Conservation (phyloP, 2,329 filamentous ascomycete species). For the Colletotrichum scovillei region DNA sequence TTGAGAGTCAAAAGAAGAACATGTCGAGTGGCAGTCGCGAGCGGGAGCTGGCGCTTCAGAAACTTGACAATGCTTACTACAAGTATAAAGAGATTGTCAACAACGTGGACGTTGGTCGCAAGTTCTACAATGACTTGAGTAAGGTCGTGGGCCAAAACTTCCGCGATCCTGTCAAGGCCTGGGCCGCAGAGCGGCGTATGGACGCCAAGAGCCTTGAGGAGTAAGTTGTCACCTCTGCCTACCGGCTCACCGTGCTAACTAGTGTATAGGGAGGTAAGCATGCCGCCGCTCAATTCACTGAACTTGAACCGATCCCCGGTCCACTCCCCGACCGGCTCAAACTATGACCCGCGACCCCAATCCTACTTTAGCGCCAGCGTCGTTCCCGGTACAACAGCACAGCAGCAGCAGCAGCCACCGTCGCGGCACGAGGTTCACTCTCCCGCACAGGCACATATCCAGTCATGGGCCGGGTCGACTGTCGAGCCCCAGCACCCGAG, state of each 20-base stretch:
- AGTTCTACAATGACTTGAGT: constrained; percentile 96
- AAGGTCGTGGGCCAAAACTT: constrained; percentile 85
- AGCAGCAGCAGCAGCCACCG: constrained; percentile 18
- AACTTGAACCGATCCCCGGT: constrained; percentile 47
- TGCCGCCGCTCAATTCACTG: constrained; percentile 62
- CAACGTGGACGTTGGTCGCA: constrained; percentile 90
- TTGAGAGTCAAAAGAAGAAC: constrained; percentile 76
- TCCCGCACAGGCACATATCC: constrained; percentile 62
- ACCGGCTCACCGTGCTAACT: constrained; percentile 13
- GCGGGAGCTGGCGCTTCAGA: constrained; percentile 87
- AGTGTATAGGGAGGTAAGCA: constrained; percentile 58
- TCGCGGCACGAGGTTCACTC: constrained; percentile 42
- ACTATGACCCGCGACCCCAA: constrained; percentile 34
- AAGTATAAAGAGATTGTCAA: constrained; percentile 97
- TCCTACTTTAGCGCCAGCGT: constrained; percentile 36
- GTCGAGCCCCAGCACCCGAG: constrained; percentile 67
- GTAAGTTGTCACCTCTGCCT: constrained; percentile 57
- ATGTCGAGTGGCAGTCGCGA: constrained; percentile 75
- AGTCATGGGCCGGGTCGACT: constrained; percentile 66
- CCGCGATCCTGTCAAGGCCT: constrained; percentile 80
- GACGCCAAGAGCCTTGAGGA: constrained; percentile 84
- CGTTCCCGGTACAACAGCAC: constrained; percentile 28
- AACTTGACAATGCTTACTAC: constrained; percentile 89
- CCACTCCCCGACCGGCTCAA: constrained; percentile 36
- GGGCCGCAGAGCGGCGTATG: constrained; percentile 82